Conservation (phyloP, 1,284 basidiomycete genomes). For the Marasmius sp. region DNA sequence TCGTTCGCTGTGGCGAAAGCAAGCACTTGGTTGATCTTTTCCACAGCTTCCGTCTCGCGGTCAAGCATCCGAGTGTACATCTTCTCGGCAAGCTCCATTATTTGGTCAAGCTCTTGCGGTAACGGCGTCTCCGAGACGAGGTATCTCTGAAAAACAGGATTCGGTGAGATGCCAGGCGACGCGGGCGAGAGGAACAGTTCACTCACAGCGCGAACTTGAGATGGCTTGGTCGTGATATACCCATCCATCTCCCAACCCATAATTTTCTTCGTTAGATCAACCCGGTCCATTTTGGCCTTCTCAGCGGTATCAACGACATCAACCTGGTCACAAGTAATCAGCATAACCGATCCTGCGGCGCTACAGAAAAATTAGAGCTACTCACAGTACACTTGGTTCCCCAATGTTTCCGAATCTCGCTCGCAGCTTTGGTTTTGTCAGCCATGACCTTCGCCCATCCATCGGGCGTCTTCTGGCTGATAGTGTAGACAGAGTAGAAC, state of each 20-base stretch:
- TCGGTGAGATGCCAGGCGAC: not conserved
- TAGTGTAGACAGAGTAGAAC: slow-evolving; percentile 44
- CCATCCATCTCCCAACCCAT: slow-evolving; percentile 38
- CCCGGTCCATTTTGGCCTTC: slow-evolving; percentile 30
- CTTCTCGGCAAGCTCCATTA: slow-evolving; percentile 34
- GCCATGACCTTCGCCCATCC: slow-evolving; percentile 25
- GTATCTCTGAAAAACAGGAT: slow-evolving; percentile 33
- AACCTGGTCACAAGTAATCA: slow-evolving; percentile 25
- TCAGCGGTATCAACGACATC: slow-evolving; percentile 35
- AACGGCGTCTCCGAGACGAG: slow-evolving; percentile 33
- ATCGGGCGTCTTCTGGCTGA: slow-evolving; percentile 30
- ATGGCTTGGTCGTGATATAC: slow-evolving; percentile 34
- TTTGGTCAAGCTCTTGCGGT: slow-evolving; percentile 33
- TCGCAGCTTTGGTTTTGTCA: slow-evolving; percentile 34
- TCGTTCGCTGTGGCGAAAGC: slow-evolving; percentile 43
- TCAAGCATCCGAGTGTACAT: slow-evolving; percentile 40
- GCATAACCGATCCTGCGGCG: not conserved
- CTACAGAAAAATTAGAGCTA: not conserved
- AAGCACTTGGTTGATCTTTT: slow-evolving; percentile 41
- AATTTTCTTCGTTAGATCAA: slow-evolving; percentile 35
- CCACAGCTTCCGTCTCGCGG: slow-evolving; percentile 43
- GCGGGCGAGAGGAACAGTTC: not conserved
- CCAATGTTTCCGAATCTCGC: slow-evolving; percentile 37
- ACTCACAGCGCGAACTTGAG: slow-evolving; percentile 42
- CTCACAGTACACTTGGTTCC: slow-evolving; percentile 30